phyloP scores from a whole-genome alignment of 2,329 filamentous ascomycete species.

The Xylariaceae sp. region DNA sequence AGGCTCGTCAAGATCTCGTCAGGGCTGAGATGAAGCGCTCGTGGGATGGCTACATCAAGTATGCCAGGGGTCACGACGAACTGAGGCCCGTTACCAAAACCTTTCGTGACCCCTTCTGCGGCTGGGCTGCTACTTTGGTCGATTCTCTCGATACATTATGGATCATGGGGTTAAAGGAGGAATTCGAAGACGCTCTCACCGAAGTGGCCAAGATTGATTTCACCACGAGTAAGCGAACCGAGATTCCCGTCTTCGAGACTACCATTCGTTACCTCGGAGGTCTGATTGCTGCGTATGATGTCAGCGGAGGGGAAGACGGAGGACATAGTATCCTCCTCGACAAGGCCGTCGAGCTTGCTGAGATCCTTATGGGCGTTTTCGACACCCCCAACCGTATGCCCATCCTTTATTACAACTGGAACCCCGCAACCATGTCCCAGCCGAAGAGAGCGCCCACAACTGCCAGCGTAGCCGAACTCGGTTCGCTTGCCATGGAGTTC shows the following conservation, averaged over 20 bases:
- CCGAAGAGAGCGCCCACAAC: constrained; percentile 57
- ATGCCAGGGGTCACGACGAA: constrained; percentile 86
- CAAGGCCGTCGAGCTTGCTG: constrained; percentile 69
- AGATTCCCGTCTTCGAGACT: constrained; percentile 90
- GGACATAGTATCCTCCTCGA: constrained; percentile 61
- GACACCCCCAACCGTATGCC: constrained; percentile 95
- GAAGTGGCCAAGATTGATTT: constrained; percentile 69
- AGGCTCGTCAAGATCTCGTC: constrained; percentile 61
- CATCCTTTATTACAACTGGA: constrained; percentile 74
- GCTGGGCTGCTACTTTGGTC: constrained; percentile 66
- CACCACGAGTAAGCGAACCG: constrained; percentile 59
- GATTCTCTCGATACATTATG: constrained; percentile 66
- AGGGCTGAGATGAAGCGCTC: constrained; percentile 71
- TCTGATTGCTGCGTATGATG: constrained; percentile 78
- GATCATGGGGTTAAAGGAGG: constrained; percentile 66
- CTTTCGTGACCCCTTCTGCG: constrained; percentile 78
- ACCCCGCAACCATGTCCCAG: constrained; percentile 58
- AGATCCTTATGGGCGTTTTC: constrained; percentile 68
- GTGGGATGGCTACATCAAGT: constrained; percentile 76
- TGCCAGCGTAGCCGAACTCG: constrained; percentile 67
- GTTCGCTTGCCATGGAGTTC: constrained; percentile 81
- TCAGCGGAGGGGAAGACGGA: constrained; percentile 59
- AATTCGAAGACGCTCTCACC: constrained; percentile 62
- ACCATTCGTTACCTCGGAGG: constrained; percentile 89
- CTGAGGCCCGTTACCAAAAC: constrained; percentile 66